Conservation (phyloP, 306 rosid genomes). For the Quercus suber region DNA sequence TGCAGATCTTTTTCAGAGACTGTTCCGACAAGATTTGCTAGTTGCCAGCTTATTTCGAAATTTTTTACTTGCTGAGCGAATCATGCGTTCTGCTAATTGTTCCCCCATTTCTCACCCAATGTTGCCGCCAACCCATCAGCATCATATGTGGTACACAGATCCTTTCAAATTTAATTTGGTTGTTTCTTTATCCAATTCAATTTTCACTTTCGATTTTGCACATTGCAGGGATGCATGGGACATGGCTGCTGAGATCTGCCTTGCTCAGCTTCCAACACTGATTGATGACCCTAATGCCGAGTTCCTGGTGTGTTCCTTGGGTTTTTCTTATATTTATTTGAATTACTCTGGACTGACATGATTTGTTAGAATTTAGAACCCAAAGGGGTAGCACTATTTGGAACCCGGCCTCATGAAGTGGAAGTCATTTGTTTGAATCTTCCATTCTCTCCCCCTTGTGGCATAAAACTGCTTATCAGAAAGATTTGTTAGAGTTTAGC, state of each 20-base stretch:
- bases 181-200: slow-evolving; percentile 7
- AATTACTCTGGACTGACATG: slow-evolving; percentile 7
- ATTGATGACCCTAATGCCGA: slow-evolving; percentile 80
- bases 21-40: slow-evolving; percentile 95
- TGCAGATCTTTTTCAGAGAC: slow-evolving; percentile 94
- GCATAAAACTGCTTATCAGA: too few relatives aligned
- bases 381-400: too few relatives aligned
- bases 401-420: too few relatives aligned
- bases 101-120: slow-evolving; percentile 89
- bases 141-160: slow-evolving; percentile 90
- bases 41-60: slow-evolving; percentile 92
- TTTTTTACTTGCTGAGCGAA: slow-evolving; percentile 95
- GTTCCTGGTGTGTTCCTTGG: slow-evolving; percentile 60
- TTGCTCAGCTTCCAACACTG: slow-evolving; percentile 91
- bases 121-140: slow-evolving; percentile 96
- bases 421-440: too few relatives aligned
- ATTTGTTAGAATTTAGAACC: not conserved
- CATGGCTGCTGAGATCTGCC: slow-evolving; percentile 99
- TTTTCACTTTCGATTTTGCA: slow-evolving; percentile 17
- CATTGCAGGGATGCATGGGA: slow-evolving; percentile 99
- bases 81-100: slow-evolving; percentile 98
- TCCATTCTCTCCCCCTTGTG: too few relatives aligned
- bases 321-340: slow-evolving; percentile 1
- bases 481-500: not conserved
- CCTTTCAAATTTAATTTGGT: slow-evolving; percentile 21